These are phyloP conservation scores for Vachellia pachyceras DNA, from an alignment of 306 rosid species.

Conservation along the genomic window DNA sequence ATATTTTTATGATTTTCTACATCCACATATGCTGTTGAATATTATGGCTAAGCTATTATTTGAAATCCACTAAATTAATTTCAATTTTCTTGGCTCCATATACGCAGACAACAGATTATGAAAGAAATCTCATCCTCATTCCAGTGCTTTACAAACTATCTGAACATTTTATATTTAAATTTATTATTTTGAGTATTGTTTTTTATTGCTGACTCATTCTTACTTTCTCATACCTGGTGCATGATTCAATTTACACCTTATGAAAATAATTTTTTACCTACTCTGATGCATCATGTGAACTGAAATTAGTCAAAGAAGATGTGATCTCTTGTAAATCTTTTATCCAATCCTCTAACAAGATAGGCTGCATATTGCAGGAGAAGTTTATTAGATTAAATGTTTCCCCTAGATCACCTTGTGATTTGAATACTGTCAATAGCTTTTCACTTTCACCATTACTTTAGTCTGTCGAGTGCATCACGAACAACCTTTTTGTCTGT, in stretches of 20 bases:
- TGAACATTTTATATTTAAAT: not conserved
- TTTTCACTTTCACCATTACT: conserved; percentile 2
- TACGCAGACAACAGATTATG: not conserved
- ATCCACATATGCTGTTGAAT: not conserved
- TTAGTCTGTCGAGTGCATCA: conserved; percentile 1
- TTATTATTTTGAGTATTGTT: not conserved
- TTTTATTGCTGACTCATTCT: not conserved
- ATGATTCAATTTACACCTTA: not conserved
- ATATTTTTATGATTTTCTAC: not conserved
- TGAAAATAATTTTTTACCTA: not conserved
- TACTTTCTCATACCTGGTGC: not conserved
- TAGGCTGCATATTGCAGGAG: not conserved
- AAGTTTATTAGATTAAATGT: not conserved
- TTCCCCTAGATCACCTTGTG: not conserved
- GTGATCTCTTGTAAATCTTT: not conserved
- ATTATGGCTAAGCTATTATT: not conserved
- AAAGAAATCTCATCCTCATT: not conserved
- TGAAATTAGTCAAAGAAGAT: not conserved
- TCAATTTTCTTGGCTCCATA: not conserved
- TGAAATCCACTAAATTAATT: not conserved
- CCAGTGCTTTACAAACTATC: not conserved
- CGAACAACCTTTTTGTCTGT: conserved; percentile 18
- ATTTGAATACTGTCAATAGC: not conserved
- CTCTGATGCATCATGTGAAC: not conserved
- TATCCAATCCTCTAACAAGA: not conserved